Base-by-base conservation (phyloP, 805 yeast species). In the Candida ortonii region DNA sequence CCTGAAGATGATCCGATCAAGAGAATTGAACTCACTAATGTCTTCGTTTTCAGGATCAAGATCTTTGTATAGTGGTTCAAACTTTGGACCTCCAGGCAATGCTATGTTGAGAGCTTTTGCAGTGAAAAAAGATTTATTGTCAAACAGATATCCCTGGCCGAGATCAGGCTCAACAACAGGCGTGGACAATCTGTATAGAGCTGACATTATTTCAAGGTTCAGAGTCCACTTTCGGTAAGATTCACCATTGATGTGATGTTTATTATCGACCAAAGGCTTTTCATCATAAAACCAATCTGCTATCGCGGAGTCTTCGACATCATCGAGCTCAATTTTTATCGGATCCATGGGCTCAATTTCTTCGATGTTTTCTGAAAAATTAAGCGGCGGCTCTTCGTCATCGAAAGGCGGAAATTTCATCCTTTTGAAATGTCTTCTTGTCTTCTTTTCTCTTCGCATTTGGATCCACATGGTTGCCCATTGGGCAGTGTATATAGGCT, bases 341-440 rank as follows among this genome's bases (percentile, higher is more conserved):
- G 90, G 70, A n/a, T 81, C 90, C 5, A 76, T 69, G 0, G 86
- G 80, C 31, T 83, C 89, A 1, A 79, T 62, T 11, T 77, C 82
- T 41, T 84, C 82, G 10, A 88, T 64, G 50, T 84, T 82, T 36
- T 87, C 94, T n/a, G 78, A 51, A 79, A 85, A 93, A 37, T 80
- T 75, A 20, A 89, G 53, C 1, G 95, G 94, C 0, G 96, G 96
- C 57, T 90, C 97, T 58, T 93, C 98, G 55, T 93, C 99, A 59
- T 93, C 98, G 62, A 90, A 88, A 0, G 95, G 89, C 1, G 99
- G 99, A 47, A 93, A 84, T 37, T 87, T 72, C 85, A 93, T 80
- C 46, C 99, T 73, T 52, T 86, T 84, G 62, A 93, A 90, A 54
- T 85, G 94, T 21, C 78, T 67, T 47, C 97, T 71, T 55, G 89